A percentile compares a stretch with the other conserved stretches of the same genome.
Conservation (phyloP, 2,329 filamentous ascomycete species). For the Aurifilum marmelostoma region DNA sequence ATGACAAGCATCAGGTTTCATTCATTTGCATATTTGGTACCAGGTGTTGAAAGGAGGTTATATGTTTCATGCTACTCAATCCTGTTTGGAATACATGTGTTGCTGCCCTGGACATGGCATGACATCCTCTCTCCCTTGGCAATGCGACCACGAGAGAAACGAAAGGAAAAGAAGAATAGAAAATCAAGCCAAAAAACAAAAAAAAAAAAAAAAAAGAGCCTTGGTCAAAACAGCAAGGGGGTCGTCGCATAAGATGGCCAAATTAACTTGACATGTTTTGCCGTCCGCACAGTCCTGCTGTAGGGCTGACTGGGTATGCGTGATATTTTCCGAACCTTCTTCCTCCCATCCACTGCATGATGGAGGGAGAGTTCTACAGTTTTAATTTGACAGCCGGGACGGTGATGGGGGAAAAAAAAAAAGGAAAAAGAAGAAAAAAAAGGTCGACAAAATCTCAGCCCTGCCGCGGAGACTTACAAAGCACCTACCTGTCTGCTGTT, state of each 20-base stretch:
- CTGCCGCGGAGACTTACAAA: neutral
- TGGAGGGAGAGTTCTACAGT: neutral
- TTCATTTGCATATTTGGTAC: neutral
- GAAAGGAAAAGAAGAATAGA: neutral
- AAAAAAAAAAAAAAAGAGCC: neutral
- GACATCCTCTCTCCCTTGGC: neutral
- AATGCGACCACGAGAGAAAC: neutral
- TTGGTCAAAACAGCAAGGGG: neutral
- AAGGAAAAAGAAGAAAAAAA: too few species aligned
- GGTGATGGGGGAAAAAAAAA: too few species aligned
- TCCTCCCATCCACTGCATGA: neutral
- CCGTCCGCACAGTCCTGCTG: neutral
- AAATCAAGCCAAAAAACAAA: too few species aligned
- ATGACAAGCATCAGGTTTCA: neutral
- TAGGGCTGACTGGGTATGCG: constrained; percentile 6
- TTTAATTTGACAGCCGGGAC: neutral
- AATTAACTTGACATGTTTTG: constrained; percentile 1
- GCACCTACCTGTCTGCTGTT: neutral
- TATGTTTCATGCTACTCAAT: neutral
- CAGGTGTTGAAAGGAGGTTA: too few species aligned
- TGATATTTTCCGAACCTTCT: neutral
- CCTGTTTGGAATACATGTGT: neutral
- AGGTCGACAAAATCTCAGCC: constrained; percentile 8
- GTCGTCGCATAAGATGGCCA: neutral
- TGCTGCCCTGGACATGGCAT: neutral